Base-by-base conservation (phyloP, 1,284 basidiomycete genomes). In the Fomes fomentarius region DNA sequence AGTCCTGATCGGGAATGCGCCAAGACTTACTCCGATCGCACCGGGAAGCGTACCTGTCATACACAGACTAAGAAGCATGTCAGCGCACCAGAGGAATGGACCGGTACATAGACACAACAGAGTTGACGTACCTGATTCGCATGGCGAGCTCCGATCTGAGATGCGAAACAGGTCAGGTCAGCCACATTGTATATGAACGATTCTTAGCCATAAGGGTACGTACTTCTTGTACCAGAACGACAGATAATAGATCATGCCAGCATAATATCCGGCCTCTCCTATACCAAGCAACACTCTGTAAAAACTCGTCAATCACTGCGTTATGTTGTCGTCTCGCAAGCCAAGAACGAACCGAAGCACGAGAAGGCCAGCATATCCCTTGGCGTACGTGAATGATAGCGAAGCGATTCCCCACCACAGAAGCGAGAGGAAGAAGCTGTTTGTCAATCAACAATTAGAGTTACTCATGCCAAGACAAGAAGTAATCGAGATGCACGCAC, bases 211-310 rank as follows among this genome's bases (percentile, higher is more conserved):
- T 9, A 22, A 17, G 2, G 25, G 10, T 3, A 38, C 57, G 6
- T 25, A 62, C 63, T 64, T 52, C 47, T 64, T 66, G 44, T 67
- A 66, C 80, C 81, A 82, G 64, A 82, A 82, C 0, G 80, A 81
- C 24, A 83, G 64, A 59, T 82, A 83, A 56, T 82, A 82, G 7
- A 82, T 81, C 74, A 81, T 79, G 2, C 81, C 81, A 0, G 80
- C 80, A 56, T 81, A 81, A 57, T 75, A 82, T 0, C 80, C 80
- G 4, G 80, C 79, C 61, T 74, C 72, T 0, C 73, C 73, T 69
- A 82, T 81, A 2, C 81, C 80, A 56, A 81, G 65, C 6, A 81
- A 62, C 3, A 72, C 66, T 5, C 71, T 72, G 35, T 5, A 30
- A 17, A 28, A 7, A 2, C 3, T 17, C 22, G 26, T 26, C 15